A percentile compares a stretch with the other conserved stretches of the same genome.
phyloP scores from a whole-genome alignment of 108 stramenopile genomes.

The Cyclotella baltica region DNA sequence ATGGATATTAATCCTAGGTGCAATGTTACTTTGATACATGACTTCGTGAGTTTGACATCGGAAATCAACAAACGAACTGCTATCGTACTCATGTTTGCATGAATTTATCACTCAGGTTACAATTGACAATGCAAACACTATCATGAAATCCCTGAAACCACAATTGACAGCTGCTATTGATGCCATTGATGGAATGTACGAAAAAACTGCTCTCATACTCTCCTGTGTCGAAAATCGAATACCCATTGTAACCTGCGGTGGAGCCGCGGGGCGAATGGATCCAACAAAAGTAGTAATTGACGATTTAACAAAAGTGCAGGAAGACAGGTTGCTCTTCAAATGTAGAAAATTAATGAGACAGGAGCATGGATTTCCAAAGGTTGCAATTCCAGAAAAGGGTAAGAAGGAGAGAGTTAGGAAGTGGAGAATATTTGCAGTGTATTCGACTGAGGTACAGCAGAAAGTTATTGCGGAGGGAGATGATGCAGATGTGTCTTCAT shows the following conservation, averaged over 20 bases:
- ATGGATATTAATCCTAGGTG: constrained; percentile 77
- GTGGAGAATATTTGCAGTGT: constrained; percentile 79
- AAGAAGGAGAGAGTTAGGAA: constrained; percentile 48
- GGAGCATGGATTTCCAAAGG: constrained; percentile 71
- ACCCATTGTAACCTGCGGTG: constrained; percentile 85
- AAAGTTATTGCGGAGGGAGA: not conserved
- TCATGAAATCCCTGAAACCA: constrained; percentile 51
- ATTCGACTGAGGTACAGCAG: constrained; percentile 71
- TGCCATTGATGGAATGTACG: constrained; percentile 77
- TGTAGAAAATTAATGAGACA: constrained; percentile 76
- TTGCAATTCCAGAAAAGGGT: constrained; percentile 31
- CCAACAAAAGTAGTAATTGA: constrained; percentile 71
- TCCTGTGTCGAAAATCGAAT: constrained; percentile 62
- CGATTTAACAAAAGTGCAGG: constrained; percentile 68
- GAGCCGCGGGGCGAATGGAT: constrained; percentile 83
- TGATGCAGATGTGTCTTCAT: constrained; percentile 43
- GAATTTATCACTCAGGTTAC: constrained; percentile 26
- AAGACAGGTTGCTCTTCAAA: constrained; percentile 65
- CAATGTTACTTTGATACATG: constrained; percentile 70
- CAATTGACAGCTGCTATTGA: constrained; percentile 69
- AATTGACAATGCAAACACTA: constrained; percentile 68
- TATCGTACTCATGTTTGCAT: not conserved
- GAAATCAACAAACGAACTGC: not conserved
- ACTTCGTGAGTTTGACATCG: constrained; percentile 55
- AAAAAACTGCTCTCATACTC: constrained; percentile 77